Evolutionary conservation across 768 basidiomycete species (phyloP).

Genomic region (Podaxis rugospora): DNA sequence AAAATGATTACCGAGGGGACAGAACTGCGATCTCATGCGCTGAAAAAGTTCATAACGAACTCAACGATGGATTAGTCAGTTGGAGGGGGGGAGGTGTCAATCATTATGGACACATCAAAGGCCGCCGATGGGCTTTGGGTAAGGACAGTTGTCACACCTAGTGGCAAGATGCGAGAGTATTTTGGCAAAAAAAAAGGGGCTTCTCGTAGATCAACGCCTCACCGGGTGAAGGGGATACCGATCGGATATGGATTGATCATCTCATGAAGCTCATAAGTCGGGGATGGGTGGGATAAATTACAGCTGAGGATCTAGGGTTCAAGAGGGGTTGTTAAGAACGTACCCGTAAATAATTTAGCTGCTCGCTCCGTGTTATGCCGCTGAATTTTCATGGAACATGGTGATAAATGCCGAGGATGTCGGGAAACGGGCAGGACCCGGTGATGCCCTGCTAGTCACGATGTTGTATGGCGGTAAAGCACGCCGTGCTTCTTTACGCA

Average conservation of each 20-base stretch:
- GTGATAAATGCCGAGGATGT: constrained; percentile 5
- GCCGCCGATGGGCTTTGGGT: not conserved
- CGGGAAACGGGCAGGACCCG: not conserved
- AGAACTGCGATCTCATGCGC: not conserved
- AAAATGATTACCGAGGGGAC: not conserved
- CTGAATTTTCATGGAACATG: not conserved
- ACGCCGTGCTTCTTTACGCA: not conserved
- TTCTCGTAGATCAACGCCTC: not conserved
- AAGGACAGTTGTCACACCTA: not conserved
- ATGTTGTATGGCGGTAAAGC: not conserved
- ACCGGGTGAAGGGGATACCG: not conserved
- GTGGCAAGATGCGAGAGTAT: not conserved
- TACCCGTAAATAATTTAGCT: not conserved
- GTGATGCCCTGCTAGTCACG: not conserved
- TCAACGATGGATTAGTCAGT: not conserved
- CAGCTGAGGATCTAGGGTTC: not conserved
- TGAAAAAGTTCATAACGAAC: not conserved
- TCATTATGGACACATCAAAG: not conserved
- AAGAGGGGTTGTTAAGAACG: not conserved
- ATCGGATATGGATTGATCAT: constrained; percentile 2
- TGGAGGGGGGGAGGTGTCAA: not conserved
- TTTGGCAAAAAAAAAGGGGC: not conserved
- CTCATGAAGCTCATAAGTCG: not conserved
- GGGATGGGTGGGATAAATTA: not conserved
- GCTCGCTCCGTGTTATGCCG: too few species aligned